Percentiles rank a stretch among this genome's conserved stretches.
These are phyloP conservation scores for Fusarium anguioides DNA, from an alignment of 2,329 filamentous ascomycete species.

Conservation along the genomic window DNA sequence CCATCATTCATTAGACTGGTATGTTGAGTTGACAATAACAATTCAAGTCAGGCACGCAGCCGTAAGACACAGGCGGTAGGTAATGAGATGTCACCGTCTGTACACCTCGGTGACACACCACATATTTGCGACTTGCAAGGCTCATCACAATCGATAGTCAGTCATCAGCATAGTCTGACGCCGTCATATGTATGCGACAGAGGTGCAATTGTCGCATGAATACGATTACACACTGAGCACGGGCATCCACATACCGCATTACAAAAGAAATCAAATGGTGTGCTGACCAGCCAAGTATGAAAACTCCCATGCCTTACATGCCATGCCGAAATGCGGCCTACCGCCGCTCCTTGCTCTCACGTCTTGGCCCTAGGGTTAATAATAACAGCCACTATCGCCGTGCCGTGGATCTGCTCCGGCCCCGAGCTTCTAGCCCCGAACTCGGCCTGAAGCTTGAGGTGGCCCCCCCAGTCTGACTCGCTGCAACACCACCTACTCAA, in stretches of 20 bases:
- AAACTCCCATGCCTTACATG: conserved; percentile 1
- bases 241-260: conserved; percentile 16
- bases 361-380: conserved; percentile 21
- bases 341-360: conserved; percentile 19
- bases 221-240: conserved; percentile 25
- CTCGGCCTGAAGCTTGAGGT: conserved; percentile 43
- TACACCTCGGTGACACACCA: not conserved
- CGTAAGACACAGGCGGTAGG: conserved; percentile 7
- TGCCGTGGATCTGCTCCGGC: conserved; percentile 34
- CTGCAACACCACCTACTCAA: conserved; percentile 32
- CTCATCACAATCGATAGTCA: conserved; percentile 5
- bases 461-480: conserved; percentile 39
- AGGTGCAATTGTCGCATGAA: conserved; percentile 17
- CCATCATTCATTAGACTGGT: not conserved
- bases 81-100: conserved; percentile 2
- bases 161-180: conserved; percentile 7
- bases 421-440: conserved; percentile 41
- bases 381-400: conserved; percentile 19
- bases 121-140: not conserved
- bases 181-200: conserved; percentile 26
- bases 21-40: conserved; percentile 3
- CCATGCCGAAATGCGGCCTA: conserved; percentile 27
- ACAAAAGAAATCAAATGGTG: conserved; percentile 12
- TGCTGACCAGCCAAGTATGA: conserved; percentile 16
- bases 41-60: conserved; percentile 9